Evolutionary conservation across 176 grass and related monocot genomes (phyloP).

Genomic region (Triticum turgidum): DNA sequence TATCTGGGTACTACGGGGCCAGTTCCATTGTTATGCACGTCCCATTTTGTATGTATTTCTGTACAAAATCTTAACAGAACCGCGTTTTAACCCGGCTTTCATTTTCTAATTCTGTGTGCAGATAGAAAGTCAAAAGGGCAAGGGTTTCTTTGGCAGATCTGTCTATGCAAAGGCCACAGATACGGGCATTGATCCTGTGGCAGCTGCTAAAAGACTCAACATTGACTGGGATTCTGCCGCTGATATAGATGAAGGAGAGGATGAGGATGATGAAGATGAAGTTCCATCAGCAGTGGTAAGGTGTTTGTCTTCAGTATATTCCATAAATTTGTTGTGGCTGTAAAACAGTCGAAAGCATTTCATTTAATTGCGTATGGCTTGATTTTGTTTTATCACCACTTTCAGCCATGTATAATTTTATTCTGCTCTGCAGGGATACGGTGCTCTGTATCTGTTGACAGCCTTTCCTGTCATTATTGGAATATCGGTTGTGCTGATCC

Average conservation of each 20-base stretch:
- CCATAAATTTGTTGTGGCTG: neutral
- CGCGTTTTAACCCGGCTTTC: neutral
- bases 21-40: neutral
- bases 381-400: neutral
- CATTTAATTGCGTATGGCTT: neutral
- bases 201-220: constrained; percentile 87
- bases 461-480: constrained; percentile 81
- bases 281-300: constrained; percentile 86
- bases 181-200: constrained; percentile 79
- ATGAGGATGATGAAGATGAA: constrained; percentile 59
- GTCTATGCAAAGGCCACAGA: constrained; percentile 84
- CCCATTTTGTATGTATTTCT: neutral
- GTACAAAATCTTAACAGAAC: neutral
- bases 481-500: constrained; percentile 80
- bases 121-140: constrained; percentile 67
- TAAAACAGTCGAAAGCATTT: neutral
- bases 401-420: neutral
- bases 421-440: constrained; percentile 71
- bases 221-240: constrained; percentile 86
- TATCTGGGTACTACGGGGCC: neutral
- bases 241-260: constrained; percentile 66
- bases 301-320: neutral
- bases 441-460: constrained; percentile 88
- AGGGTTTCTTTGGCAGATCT: constrained; percentile 72
- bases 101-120: constrained; percentile 27